Percentiles rank a stretch among this genome's conserved stretches.
Evolutionary conservation across 805 yeast species (phyloP).

Genomic region (Wickerhamiella dianesei): DNA sequence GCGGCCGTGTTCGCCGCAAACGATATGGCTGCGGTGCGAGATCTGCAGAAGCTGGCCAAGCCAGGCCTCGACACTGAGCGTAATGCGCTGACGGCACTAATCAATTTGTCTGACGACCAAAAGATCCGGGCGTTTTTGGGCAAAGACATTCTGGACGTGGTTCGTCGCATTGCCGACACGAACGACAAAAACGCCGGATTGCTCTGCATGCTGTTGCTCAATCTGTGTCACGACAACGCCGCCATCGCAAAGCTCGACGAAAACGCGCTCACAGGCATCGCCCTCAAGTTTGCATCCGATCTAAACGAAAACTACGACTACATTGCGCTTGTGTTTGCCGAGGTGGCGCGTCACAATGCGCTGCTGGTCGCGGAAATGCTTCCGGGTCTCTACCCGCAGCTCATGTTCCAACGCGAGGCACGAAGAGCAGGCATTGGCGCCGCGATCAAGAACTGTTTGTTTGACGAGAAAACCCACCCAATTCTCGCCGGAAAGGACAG

Average conservation of each 20-base stretch:
- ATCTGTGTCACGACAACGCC: constrained; percentile 65
- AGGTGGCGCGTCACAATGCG: constrained; percentile 53
- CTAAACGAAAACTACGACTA: constrained; percentile 72
- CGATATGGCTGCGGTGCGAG: constrained; percentile 55
- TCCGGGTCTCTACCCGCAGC: constrained; percentile 68
- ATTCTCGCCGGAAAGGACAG: constrained; percentile 43
- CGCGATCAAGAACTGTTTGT: constrained; percentile 77
- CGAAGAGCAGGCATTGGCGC: constrained; percentile 90
- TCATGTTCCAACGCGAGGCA: constrained; percentile 59
- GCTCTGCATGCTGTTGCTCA: constrained; percentile 70
- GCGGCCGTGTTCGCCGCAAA: constrained; percentile 55
- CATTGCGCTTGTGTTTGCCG: constrained; percentile 78
- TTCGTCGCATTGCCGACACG: constrained; percentile 29
- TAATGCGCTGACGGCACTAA: constrained; percentile 63
- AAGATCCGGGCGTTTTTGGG: constrained; percentile 52
- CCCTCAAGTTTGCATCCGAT: constrained; percentile 78
- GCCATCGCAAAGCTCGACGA: constrained; percentile 41
- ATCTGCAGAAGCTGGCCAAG: constrained; percentile 35
- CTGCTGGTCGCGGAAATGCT: constrained; percentile 41
- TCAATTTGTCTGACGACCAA: constrained; percentile 64
- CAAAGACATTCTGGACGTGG: constrained; percentile 32
- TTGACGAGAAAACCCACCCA: constrained; percentile 60
- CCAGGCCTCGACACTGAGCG: constrained; percentile 23
- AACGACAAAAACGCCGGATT: constrained; percentile 59
- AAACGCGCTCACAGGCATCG: constrained; percentile 43